Conservation (phyloP, 2,329 filamentous ascomycete species). For the Colletotrichum orchidophilum region DNA sequence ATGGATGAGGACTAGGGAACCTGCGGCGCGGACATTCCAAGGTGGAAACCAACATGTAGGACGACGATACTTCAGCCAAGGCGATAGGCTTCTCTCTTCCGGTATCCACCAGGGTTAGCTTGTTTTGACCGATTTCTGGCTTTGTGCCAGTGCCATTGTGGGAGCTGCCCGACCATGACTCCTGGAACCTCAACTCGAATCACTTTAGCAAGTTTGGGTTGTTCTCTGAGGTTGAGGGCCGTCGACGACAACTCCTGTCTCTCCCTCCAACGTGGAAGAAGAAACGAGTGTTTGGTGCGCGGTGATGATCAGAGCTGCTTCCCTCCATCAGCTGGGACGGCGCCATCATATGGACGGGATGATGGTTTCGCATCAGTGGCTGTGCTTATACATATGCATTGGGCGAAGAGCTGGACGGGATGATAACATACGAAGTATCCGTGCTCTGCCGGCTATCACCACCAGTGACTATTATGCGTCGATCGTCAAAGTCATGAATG, state of each 20-base stretch:
- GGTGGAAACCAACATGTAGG: not conserved
- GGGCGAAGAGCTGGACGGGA: not conserved
- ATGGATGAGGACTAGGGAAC: not conserved
- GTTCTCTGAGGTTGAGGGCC: not conserved
- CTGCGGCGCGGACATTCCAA: conserved; percentile 2
- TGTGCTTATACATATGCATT: not conserved
- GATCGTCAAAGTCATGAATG: not conserved
- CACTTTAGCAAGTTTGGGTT: not conserved
- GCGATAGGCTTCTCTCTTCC: conserved; percentile 21
- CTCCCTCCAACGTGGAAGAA: not conserved
- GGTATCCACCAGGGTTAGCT: conserved; percentile 21
- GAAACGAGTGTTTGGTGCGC: conserved; percentile 6
- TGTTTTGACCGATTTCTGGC: conserved; percentile 32
- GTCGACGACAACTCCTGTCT: not conserved
- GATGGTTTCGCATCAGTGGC: not conserved
- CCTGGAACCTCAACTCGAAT: not conserved
- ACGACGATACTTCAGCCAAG: not conserved
- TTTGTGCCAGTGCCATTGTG: too few species aligned
- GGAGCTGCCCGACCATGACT: conserved; percentile 4
- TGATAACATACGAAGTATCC: not conserved
- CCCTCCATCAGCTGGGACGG: not conserved
- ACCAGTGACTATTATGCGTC: not conserved
- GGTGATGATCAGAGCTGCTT: not conserved
- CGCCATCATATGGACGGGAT: too few species aligned
- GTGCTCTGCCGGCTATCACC: not conserved